Percentiles rank a stretch among this genome's conserved stretches.
Evolutionary conservation across 1,139 yeast species (phyloP).

Genomic region (Candida glucosophila): DNA sequence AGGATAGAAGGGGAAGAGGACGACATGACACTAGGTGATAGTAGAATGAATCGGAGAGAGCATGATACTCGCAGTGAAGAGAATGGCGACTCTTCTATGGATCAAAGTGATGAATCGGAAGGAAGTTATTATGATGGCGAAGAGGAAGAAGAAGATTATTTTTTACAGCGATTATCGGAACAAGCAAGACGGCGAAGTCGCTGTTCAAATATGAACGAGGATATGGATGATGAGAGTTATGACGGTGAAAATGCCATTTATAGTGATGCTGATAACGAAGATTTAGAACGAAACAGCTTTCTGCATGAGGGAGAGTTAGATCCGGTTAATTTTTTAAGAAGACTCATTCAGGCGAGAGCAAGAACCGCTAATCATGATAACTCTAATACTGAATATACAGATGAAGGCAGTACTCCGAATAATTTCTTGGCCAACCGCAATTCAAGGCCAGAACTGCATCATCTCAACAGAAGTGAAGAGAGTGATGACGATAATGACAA

Average conservation of each 20-base stretch:
- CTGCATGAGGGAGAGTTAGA: conserved; percentile 14
- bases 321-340: conserved; percentile 17
- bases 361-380: conserved; percentile 11
- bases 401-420: conserved; percentile 10
- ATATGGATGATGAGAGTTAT: conserved; percentile 5
- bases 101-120: not conserved
- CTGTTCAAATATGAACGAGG: conserved; percentile 3
- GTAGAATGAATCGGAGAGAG: too few species aligned
- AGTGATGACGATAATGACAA: conserved; percentile 3
- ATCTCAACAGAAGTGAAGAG: conserved; percentile 6
- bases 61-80: too few species aligned
- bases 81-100: too few species aligned
- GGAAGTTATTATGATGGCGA: conserved; percentile 2
- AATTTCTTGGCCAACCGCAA: conserved; percentile 1
- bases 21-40: too few species aligned
- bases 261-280: conserved; percentile 4
- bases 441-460: conserved; percentile 1
- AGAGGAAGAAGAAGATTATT: conserved; percentile 17
- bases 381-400: conserved; percentile 10
- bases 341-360: conserved; percentile 13
- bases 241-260: conserved; percentile 4
- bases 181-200: conserved; percentile 12
- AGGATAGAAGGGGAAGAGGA: too few species aligned
- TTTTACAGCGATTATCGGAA: conserved; percentile 14
- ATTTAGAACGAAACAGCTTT: conserved; percentile 5